phyloP scores from a whole-genome alignment of 2,329 filamentous ascomycete genomes.

The Nigrograna mackinnonii region DNA sequence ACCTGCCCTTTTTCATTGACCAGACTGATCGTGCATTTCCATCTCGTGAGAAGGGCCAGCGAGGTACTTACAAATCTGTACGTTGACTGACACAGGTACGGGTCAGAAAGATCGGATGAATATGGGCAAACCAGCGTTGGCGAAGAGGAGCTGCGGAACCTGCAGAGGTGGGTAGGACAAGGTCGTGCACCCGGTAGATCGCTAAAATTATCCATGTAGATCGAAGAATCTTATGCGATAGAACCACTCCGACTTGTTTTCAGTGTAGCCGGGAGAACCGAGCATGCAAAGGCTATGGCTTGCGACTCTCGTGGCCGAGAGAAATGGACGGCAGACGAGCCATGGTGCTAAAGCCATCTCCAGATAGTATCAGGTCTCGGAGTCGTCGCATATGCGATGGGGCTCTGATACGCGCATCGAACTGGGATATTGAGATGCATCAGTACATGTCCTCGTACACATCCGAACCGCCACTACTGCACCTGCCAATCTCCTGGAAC shows the following conservation, averaged over 20 bases:
- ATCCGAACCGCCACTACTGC: conserved; percentile 1
- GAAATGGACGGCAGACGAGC: conserved; percentile 1
- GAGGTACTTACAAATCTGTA: neutral
- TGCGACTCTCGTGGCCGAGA: conserved; percentile 6
- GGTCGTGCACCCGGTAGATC: neutral
- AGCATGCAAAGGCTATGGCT: conserved; percentile 5
- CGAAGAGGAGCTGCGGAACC: conserved; percentile 5
- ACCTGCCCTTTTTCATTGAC: no score
- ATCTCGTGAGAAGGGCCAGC: neutral
- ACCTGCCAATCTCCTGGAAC: conserved; percentile 7
- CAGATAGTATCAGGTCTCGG: neutral
- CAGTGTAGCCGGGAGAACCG: conserved; percentile 2
- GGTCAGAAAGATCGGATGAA: neutral
- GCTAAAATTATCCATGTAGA: conserved; percentile 3
- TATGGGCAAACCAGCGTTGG: conserved; percentile 1
- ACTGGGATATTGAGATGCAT: conserved; percentile 11
- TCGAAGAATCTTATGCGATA: conserved; percentile 5
- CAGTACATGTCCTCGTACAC: conserved; percentile 1
- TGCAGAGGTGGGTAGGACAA: conserved; percentile 3
- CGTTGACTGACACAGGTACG: neutral
- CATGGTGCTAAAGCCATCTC: conserved; percentile 1
- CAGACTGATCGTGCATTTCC: neutral
- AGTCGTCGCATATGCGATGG: neutral
- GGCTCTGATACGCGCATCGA: conserved; percentile 2
- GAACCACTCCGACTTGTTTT: conserved; percentile 1